Base-by-base conservation (phyloP, 176 grass and related monocot species). In the Guadua angustifolia region DNA sequence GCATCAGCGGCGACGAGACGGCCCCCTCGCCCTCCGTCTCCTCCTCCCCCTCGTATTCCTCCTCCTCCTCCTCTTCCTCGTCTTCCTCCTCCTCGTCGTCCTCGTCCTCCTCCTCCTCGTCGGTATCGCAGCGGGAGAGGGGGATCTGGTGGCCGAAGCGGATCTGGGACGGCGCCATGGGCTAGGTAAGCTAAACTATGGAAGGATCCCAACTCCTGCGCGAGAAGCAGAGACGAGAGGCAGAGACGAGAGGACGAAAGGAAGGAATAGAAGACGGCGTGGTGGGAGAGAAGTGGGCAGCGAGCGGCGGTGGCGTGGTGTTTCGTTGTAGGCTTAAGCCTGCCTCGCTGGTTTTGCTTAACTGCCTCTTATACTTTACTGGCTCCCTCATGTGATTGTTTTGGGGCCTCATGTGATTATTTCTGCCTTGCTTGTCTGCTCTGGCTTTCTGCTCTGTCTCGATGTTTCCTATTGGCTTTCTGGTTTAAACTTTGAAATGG, bases 81-180 rank as follows among this genome's bases (percentile, higher is more conserved):
- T 86, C 83, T 4, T 93, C 79, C 9, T 91, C 86, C 5, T 75
- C 80, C 26, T 91, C 88, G 59, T 86, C n/a, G n/a, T n/a, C 72
- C 0, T 80, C 86, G 2, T 35, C 33, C 0, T 90, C 71, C 13
- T 93, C 79, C 7, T 91, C 86, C 7, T 75, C 80, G 42, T 91
- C 88, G 71, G 84, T 79, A 51, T 85, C 94, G 29, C 69, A 88
- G 78, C 2, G 76, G 35, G 78, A 58, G 13, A 83, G 77, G 29
- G 91, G 77, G 57, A 80, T 68, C 80, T 90, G 92, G 87, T 90
- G 76, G 50, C 74, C 82, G 65, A 93, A 89, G 85, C 79, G 88
- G 83, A 94, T 85, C 79, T 88, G 92, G 58, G 90, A 87, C 53
- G 87, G 89, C 50, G 87, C 91, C 96, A 99, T 99, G 62, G 18